Conservation (phyloP, 768 basidiomycete genomes). For the Hericium coralloides region DNA sequence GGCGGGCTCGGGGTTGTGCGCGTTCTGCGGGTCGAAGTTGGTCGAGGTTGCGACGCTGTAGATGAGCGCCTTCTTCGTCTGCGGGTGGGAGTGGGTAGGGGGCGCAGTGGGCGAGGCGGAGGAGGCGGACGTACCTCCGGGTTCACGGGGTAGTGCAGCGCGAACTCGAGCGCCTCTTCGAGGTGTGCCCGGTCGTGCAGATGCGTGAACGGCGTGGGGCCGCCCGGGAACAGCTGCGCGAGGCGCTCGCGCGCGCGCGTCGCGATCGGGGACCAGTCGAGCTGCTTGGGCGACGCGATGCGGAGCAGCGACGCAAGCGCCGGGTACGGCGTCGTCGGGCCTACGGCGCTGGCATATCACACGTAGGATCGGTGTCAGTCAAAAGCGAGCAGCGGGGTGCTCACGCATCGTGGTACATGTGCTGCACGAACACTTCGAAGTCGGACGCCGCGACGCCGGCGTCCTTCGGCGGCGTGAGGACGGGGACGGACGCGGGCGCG, state of each 20-base stretch:
- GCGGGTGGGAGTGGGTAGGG: neutral
- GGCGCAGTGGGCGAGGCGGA: neutral
- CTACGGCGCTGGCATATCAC: too few relatives aligned
- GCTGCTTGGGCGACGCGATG: too few relatives aligned
- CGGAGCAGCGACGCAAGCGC: too few relatives aligned
- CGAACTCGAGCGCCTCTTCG: slow-evolving; percentile 45
- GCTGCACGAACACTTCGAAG: too few relatives aligned
- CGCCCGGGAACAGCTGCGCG: slow-evolving; percentile 38
- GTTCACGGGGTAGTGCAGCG: slow-evolving; percentile 36
- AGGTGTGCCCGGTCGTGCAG: slow-evolving; percentile 27
- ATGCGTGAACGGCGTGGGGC: slow-evolving; percentile 31
- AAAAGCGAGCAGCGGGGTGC: too few relatives aligned
- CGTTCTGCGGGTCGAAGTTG: slow-evolving; percentile 40
- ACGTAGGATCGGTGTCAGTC: too few relatives aligned
- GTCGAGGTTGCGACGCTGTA: slow-evolving; percentile 55
- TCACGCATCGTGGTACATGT: too few relatives aligned
- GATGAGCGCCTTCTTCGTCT: slow-evolving; percentile 56
- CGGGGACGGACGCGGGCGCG: too few relatives aligned
- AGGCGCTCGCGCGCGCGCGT: slow-evolving; percentile 33
- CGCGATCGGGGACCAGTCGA: slow-evolving; percentile 27
- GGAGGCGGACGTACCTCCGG: slow-evolving; percentile 31
- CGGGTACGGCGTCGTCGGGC: too few relatives aligned
- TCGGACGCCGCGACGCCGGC: too few relatives aligned
- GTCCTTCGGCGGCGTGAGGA: too few relatives aligned
- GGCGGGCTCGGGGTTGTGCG: slow-evolving; percentile 7